Conservation (phyloP, 441 rosid genomes). For the Sinapis alba region DNA sequence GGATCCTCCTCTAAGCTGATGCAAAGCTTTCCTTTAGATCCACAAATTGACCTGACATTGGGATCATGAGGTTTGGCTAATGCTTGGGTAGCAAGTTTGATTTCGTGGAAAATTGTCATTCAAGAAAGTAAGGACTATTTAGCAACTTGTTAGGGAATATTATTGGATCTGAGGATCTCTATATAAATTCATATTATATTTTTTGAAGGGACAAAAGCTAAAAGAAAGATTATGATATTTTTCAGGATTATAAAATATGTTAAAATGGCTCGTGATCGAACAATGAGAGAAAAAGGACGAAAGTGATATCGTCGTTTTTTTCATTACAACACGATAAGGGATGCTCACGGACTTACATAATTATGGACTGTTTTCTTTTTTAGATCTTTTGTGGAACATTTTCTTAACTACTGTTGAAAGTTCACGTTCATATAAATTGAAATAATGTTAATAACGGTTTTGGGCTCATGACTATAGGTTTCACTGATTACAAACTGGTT, state of each 20-base stretch:
- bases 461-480: background rate
- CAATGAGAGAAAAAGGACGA: constrained; percentile 17
- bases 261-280: constrained; percentile 22
- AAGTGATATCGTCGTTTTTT: constrained; percentile 7
- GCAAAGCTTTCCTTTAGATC: background rate
- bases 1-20: background rate
- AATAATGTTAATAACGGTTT: background rate
- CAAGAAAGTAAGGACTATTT: background rate
- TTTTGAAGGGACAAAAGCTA: background rate
- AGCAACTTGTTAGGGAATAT: background rate
- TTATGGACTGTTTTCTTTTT: background rate
- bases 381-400: background rate
- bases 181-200: background rate
- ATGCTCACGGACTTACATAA: constrained; percentile 23
- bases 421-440: background rate
- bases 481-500: background rate
- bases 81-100: background rate
- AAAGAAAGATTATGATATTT: constrained; percentile 2
- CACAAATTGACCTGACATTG: background rate
- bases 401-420: background rate
- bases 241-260: background rate
- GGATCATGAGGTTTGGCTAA: background rate
- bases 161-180: background rate
- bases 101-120: background rate
- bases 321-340: constrained; percentile 12